phyloP scores from a whole-genome alignment of 139 green algal genomes.

The Chlamydomonas schloesseri region DNA sequence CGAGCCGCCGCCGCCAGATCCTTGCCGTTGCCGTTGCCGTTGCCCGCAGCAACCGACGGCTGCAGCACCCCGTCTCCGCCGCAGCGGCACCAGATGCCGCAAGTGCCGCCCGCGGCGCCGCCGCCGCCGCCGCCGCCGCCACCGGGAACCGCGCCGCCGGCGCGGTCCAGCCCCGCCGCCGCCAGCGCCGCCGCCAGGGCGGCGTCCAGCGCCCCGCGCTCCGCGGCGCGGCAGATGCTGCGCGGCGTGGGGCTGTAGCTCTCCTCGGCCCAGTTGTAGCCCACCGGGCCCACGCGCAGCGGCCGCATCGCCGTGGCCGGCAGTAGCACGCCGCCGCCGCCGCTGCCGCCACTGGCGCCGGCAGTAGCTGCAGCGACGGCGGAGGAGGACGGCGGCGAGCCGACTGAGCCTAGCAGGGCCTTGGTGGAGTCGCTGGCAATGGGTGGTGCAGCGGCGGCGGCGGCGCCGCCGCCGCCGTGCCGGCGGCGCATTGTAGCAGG shows the following conservation, averaged over 20 bases:
- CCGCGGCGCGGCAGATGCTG: neutral
- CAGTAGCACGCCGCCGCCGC: neutral
- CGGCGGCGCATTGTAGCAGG: no score
- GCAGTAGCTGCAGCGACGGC: neutral
- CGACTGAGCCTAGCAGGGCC: no score
- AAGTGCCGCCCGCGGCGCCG: neutral
- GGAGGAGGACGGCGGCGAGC: no score
- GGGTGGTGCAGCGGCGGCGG: neutral
- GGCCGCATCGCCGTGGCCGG: neutral
- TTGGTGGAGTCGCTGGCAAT: neutral
- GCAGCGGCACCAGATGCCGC: slow-evolving; percentile 34
- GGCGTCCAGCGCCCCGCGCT: neutral
- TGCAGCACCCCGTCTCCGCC: neutral
- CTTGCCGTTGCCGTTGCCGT: neutral
- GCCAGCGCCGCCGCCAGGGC: neutral
- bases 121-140: neutral
- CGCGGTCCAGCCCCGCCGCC: no score
- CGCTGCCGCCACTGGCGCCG: neutral
- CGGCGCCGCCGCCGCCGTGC: no score
- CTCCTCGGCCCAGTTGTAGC: slow-evolving; percentile 28
- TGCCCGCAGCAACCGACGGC: neutral
- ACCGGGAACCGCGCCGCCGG: no score
- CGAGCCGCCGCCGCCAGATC: neutral
- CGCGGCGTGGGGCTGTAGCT: slow-evolving; percentile 34
- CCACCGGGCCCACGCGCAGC: slow-evolving; percentile 8